phyloP scores from a whole-genome alignment of 352 stramenopile genomes.

The Poterioochromonas sp. region DNA sequence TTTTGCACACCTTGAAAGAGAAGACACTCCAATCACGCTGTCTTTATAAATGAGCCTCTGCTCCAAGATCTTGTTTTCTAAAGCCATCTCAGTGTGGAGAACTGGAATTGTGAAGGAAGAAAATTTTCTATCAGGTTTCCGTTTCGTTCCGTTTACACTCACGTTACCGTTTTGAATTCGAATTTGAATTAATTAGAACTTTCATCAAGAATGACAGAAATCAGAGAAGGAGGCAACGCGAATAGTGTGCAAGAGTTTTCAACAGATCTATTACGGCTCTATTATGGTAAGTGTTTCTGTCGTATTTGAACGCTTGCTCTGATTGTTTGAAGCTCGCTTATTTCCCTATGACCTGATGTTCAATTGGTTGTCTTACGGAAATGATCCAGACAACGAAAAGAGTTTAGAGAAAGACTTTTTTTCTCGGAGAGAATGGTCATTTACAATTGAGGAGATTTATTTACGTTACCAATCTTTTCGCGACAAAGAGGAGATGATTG shows the following conservation, averaged over 20 bases:
- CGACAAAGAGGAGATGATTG: constrained; percentile 43
- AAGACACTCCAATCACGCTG: background rate
- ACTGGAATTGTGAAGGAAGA: too few species aligned
- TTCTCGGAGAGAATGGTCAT: constrained; percentile 89
- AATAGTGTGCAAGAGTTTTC: constrained; percentile 51
- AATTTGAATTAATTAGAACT: too few species aligned
- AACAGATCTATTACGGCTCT: constrained; percentile 65
- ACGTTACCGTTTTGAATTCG: too few species aligned
- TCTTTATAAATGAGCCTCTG: background rate
- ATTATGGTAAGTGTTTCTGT: constrained; percentile 61
- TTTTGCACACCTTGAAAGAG: background rate
- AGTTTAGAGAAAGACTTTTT: constrained; percentile 54
- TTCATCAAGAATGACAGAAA: too few species aligned
- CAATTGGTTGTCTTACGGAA: constrained; percentile 56
- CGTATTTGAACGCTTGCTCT: too few species aligned
- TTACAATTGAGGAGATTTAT: constrained; percentile 95
- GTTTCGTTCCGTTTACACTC: too few species aligned
- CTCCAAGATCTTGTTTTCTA: constrained; percentile 7
- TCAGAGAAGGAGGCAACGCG: too few species aligned
- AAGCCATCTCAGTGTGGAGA: too few species aligned
- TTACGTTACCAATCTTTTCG: constrained; percentile 91
- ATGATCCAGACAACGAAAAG: constrained; percentile 41
- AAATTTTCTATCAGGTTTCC: too few species aligned
- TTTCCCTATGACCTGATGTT: constrained; percentile 44
- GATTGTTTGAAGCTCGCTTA: background rate